These are phyloP conservation scores for Pestalotiopsis sp. DNA, from an alignment of 2,329 filamentous ascomycete species.

Conservation along the genomic window DNA sequence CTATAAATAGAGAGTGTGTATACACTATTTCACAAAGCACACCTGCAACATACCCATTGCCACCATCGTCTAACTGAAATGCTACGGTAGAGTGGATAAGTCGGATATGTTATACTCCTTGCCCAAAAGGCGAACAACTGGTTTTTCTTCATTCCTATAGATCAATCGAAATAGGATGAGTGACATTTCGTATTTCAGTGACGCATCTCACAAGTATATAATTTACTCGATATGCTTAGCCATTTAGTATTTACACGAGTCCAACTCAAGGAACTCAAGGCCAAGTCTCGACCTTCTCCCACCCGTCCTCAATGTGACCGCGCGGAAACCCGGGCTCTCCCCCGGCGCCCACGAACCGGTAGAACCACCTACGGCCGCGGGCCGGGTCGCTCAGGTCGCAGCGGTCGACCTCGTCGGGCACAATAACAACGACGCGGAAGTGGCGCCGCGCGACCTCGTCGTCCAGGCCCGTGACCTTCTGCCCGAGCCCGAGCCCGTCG, in stretches of 20 bases:
- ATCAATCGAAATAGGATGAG: too few relatives aligned
- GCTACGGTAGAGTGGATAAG: too few relatives aligned
- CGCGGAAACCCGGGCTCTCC: conserved; percentile 26
- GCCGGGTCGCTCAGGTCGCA: conserved; percentile 71
- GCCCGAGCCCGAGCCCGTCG: conserved; percentile 50
- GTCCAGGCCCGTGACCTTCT: conserved; percentile 70
- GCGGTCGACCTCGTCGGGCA: conserved; percentile 76
- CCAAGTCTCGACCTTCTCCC: conserved; percentile 75
- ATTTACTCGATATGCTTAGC: too few relatives aligned
- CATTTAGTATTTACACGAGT: neutral
- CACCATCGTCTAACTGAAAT: too few relatives aligned
- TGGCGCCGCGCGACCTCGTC: conserved; percentile 73
- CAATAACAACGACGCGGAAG: conserved; percentile 82
- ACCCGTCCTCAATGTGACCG: conserved; percentile 48
- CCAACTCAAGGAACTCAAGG: conserved; percentile 48
- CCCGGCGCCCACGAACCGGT: conserved; percentile 54
- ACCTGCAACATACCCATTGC: too few relatives aligned
- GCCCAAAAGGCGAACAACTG: too few relatives aligned
- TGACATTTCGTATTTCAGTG: too few relatives aligned
- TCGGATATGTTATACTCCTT: too few relatives aligned
- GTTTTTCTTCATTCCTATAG: too few relatives aligned
- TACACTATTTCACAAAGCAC: too few relatives aligned
- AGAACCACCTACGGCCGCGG: conserved; percentile 66
- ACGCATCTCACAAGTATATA: too few relatives aligned
- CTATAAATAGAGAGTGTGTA: too few relatives aligned